Percentiles rank a stretch among this genome's conserved stretches.
phyloP scores from a whole-genome alignment of 345 rosid genomes.

The Pistacia atlantica region DNA sequence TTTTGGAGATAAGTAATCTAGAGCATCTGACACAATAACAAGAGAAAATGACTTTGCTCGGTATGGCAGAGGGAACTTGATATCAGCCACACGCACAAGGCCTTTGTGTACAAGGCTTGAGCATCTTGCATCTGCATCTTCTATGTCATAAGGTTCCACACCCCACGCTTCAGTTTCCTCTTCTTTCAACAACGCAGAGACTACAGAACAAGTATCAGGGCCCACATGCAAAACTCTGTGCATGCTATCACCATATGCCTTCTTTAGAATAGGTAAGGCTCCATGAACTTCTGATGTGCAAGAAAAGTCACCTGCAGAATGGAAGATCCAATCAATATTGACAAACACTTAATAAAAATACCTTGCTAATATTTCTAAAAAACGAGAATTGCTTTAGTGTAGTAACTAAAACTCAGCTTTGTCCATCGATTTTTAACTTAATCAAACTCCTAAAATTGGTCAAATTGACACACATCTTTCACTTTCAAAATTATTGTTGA shows the following conservation, averaged over 20 bases:
- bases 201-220: constrained; percentile 91
- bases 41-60: constrained; percentile 90
- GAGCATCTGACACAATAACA: constrained; percentile 88
- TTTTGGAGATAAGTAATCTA: constrained; percentile 90
- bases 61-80: constrained; percentile 89
- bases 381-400: background rate
- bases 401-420: background rate
- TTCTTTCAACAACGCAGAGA: constrained; percentile 78
- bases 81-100: constrained; percentile 87
- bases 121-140: constrained; percentile 88
- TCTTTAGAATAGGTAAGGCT: constrained; percentile 76
- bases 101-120: constrained; percentile 81
- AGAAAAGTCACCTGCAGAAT: constrained; percentile 62
- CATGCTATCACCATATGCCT: constrained; percentile 92
- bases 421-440: background rate
- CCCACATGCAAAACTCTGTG: constrained; percentile 92
- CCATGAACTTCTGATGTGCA: constrained; percentile 85
- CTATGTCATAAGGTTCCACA: constrained; percentile 93
- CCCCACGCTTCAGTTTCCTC: constrained; percentile 98
- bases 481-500: background rate
- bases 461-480: background rate
- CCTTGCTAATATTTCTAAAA: background rate
- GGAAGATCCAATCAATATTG: background rate
- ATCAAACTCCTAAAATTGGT: background rate
- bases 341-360: background rate